Evolutionary conservation across 78 protist species (phyloP).

Genomic region (Monosiga brevicollis): DNA sequence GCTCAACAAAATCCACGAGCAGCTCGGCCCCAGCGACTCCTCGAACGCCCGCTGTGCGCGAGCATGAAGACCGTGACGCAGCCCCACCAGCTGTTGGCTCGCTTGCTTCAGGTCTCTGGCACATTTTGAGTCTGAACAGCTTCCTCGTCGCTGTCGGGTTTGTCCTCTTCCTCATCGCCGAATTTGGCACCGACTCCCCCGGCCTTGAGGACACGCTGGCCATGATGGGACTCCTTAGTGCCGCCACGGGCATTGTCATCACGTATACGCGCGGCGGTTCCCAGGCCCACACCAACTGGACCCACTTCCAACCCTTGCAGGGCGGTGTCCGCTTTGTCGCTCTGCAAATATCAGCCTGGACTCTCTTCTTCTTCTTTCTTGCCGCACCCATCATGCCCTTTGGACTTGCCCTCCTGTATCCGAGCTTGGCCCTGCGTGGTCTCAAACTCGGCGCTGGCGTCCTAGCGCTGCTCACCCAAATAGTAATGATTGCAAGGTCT

Average conservation of each 20-base stretch:
- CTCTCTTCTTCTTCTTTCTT: not conserved
- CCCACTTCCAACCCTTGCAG: not conserved
- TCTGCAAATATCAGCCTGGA: not conserved
- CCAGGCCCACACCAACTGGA: not conserved
- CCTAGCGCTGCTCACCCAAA: not conserved
- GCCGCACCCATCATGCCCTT: not conserved
- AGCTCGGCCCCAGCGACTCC: too few species aligned
- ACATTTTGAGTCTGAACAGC: not conserved
- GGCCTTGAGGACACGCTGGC: not conserved
- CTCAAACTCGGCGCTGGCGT: not conserved
- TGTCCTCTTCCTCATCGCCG: not conserved
- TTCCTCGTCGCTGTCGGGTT: not conserved
- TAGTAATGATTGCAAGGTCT: not conserved
- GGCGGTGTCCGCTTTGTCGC: not conserved
- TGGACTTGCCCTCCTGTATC: not conserved
- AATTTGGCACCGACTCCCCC: not conserved
- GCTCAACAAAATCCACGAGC: too few species aligned
- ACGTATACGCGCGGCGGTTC: not conserved
- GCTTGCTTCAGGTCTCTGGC: too few species aligned
- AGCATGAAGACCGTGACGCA: too few species aligned
- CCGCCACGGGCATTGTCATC: not conserved
- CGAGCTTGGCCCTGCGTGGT: not conserved
- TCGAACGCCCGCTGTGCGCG: too few species aligned
- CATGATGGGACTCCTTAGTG: not conserved
- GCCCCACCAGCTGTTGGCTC: too few species aligned